These are phyloP conservation scores for Microdochium nivale DNA, from an alignment of 2,329 filamentous ascomycete genomes.

Conservation along the genomic window DNA sequence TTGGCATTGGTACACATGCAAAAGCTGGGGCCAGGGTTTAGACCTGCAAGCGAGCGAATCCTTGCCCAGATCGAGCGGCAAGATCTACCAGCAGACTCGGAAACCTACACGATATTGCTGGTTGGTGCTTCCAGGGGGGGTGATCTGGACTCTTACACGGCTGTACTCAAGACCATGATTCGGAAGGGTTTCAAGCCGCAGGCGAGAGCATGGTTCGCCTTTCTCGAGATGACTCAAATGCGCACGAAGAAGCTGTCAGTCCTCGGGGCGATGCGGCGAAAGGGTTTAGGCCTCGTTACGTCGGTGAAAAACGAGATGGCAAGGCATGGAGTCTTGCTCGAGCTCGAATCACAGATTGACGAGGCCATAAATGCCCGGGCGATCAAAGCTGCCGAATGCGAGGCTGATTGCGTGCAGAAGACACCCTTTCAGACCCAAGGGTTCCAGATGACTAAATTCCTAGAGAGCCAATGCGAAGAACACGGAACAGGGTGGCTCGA, in stretches of 20 bases:
- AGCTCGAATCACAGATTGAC: slow-evolving; percentile 10
- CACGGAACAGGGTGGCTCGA: slow-evolving; percentile 18
- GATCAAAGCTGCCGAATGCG: too few species aligned
- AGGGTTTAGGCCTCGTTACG: slow-evolving; percentile 11
- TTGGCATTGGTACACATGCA: slow-evolving; percentile 17
- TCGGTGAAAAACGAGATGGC: slow-evolving; percentile 12
- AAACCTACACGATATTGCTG: slow-evolving; percentile 15
- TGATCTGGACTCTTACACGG: slow-evolving; percentile 16
- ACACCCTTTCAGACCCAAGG: too few species aligned
- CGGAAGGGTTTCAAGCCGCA: slow-evolving; percentile 13
- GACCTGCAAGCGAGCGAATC: slow-evolving; percentile 12
- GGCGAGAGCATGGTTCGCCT: slow-evolving; percentile 14
- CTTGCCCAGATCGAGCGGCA: slow-evolving; percentile 11
- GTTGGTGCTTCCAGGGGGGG: slow-evolving; percentile 11
- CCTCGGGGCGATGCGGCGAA: slow-evolving; percentile 23
- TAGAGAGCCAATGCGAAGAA: slow-evolving; percentile 9
- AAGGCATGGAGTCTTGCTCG: slow-evolving; percentile 10
- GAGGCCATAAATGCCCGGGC: background rate
- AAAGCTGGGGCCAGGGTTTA: slow-evolving; percentile 10
- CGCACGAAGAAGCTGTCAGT: slow-evolving; percentile 34
- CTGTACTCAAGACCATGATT: slow-evolving; percentile 16
- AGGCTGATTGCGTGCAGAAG: too few species aligned
- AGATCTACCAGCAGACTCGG: slow-evolving; percentile 14
- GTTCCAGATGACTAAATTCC: slow-evolving; percentile 7
- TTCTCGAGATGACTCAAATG: slow-evolving; percentile 29